Evolutionary conservation across 2,329 filamentous ascomycete species (phyloP), one percentile per base, ranked within the genome.

Genomic region (Mycosphaerelloides madeirae): DNA sequence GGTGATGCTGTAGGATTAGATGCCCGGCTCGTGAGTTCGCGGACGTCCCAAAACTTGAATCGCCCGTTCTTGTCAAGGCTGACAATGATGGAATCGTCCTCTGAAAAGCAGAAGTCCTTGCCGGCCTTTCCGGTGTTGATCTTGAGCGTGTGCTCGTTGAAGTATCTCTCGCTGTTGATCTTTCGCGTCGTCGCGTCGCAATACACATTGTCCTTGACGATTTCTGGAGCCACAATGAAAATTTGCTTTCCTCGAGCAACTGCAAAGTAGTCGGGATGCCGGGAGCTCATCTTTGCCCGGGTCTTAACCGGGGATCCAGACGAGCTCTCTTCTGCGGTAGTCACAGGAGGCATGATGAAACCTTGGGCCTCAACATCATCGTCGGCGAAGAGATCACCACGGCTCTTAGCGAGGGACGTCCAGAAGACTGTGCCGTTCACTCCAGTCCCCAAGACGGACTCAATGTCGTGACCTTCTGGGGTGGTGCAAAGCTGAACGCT

Each of bases 11-110:
- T 64, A 37, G 67, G 65, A 14, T 73, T 68, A 46, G 70, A 72
- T 15, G 68, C 65, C 25, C 68, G 68, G 40, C 75, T 69, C 6
- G 75, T 84, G 44, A 96, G 76, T 49, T 86, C 81, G 48, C 86
- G 86, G 54, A 97, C 87, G 65, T 98, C 93, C 94, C 93, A 98
- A 74, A 98, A 96, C 68, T 95, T 93, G 70, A 97, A 84, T 50
- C 88, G 84, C 37, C 93, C 94, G 48, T 89, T 91, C 73, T 98
- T 98, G 67, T 98, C 94, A 41, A 98, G 80, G 38, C 91, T 96
- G 36, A 94, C 90, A 56, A 98, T 88, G 31, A 91, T 83, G 1
- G 85, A 87, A 66, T 98, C 93, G 65, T 98, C 93, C 65, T 95
- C 90, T 67, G 91, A 96, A 70, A 98, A 98, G 36, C 84, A 85